Conservation (phyloP, 1,284 basidiomycete species). For the Ustilago bromivora region DNA sequence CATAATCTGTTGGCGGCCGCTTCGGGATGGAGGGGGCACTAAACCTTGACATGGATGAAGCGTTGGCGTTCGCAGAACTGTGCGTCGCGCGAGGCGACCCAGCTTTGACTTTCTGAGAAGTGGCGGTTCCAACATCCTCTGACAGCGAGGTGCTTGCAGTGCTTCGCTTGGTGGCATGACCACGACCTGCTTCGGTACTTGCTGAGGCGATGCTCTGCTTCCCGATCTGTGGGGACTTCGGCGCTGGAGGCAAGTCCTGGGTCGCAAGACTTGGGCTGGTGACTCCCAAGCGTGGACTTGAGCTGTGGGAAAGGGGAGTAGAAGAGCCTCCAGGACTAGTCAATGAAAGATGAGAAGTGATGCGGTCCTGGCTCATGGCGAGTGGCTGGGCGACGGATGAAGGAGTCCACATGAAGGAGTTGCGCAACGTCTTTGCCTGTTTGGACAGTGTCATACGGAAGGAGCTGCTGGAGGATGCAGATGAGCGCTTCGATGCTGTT, state of each 20-base stretch:
- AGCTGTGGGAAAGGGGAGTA: conserved; percentile 17
- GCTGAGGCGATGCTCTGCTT: neutral
- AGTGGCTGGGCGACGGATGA: neutral
- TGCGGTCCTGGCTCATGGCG: conserved; percentile 4
- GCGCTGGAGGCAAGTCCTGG: conserved; percentile 6
- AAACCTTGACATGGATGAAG: conserved; percentile 1
- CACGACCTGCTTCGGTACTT: neutral
- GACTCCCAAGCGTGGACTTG: conserved; percentile 15
- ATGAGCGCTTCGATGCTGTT: conserved; percentile 30
- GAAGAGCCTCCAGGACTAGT: conserved; percentile 6
- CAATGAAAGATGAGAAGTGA: neutral
- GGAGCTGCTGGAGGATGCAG: conserved; percentile 30
- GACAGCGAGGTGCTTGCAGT: neutral
- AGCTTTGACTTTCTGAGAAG: neutral
- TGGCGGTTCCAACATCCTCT: neutral
- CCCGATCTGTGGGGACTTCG: neutral
- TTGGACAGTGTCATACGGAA: conserved; percentile 45
- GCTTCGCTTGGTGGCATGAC: neutral
- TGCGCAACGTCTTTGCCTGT: conserved; percentile 37
- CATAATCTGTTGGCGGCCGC: conserved; percentile 25
- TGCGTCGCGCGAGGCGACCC: neutral
- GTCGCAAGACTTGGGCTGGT: conserved; percentile 6
- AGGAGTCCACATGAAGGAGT: conserved; percentile 36
- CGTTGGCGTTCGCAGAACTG: neutral
- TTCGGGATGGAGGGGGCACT: conserved; percentile 9